Base-by-base conservation (phyloP, 208 protist species). In the Trypanosoma cruzi region DNA sequence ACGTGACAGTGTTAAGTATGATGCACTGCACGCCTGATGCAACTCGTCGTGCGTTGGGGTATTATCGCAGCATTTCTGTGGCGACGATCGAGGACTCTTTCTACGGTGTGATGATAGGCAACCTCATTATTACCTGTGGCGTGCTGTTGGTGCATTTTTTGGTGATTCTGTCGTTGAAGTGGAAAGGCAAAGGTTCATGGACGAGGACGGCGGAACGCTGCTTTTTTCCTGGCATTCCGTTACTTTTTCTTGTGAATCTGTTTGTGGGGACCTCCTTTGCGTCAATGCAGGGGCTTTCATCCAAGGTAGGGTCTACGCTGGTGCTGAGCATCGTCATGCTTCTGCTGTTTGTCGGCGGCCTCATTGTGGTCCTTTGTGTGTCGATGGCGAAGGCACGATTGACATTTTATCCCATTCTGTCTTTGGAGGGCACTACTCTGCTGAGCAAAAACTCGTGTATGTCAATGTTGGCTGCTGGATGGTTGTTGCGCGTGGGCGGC, bases 1-100 rank as follows among this genome's bases (percentile, higher is more conserved):
- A 67, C 44, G 48, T 67, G 24, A 67, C 61, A 40, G 48, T 20
- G 4, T 28, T 67, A 18, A 44, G 32, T 67, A 67, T 67, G 61
- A 56, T 56, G 61, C 48, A 44, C 0, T 57, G 26, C 22, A 26
- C 48, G 29, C 61, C 61, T 1, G 48, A 57, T 4, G 14, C 22
- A 29, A 56, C 18, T 1, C 61, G 61, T 18, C 61, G 46, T 44
- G 37, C 36, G 6, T 56, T 57, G 0, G 50, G 40, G 7, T 40
- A 28, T n/a, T 56, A 42, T 13, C 40, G 61, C 24, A 42, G 44
- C 40, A 20, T 66, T 18, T 66, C 61, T 37, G 14, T 66, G n/a
- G 11, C 61, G 20, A 42, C 61, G 31, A 66, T 66, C 24, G 46
- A 66, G 40, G 22, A 66, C 20, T 66, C 61, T 4, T 55, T 44